Conservation (phyloP, 805 yeast species). For the Lachancea lanzarotensis region DNA sequence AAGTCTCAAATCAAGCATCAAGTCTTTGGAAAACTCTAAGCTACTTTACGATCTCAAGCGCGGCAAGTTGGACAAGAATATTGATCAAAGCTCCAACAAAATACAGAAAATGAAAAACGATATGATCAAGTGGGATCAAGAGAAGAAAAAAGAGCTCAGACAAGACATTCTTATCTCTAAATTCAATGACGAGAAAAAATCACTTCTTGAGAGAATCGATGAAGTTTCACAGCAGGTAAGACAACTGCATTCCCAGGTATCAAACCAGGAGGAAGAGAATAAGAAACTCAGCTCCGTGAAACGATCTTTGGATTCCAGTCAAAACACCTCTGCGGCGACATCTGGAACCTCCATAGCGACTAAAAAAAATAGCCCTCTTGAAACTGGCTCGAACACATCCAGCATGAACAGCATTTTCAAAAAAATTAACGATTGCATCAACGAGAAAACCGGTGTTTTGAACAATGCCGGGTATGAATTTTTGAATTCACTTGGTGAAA, state of each 20-base stretch:
- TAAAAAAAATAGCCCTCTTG: conserved; percentile 1
- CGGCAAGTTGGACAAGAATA: conserved; percentile 26
- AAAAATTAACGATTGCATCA: conserved; percentile 19
- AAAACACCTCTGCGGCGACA: not conserved
- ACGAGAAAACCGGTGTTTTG: conserved; percentile 26
- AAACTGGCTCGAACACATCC: conserved; percentile 3
- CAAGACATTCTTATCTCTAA: conserved; percentile 12
- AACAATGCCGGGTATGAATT: conserved; percentile 22
- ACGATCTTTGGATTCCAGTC: conserved; percentile 12
- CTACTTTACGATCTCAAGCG: conserved; percentile 27
- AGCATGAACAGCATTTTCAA: conserved; percentile 12
- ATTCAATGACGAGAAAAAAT: conserved; percentile 10
- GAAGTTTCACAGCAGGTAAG: conserved; percentile 10
- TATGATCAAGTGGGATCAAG: conserved; percentile 23
- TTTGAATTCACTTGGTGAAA: conserved; percentile 19
- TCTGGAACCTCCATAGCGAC: not conserved
- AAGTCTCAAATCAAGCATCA: conserved; percentile 30
- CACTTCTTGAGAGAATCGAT: conserved; percentile 11
- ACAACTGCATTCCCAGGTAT: conserved; percentile 17
- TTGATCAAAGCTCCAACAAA: conserved; percentile 21
- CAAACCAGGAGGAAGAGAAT: conserved; percentile 18
- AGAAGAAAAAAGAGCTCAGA: conserved; percentile 16
- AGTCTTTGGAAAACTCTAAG: conserved; percentile 31
- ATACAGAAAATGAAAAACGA: conserved; percentile 25
- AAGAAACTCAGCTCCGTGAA: conserved; percentile 21